phyloP scores from a whole-genome alignment of 306 rosid genomes.

The Leucaena leucocephala region DNA sequence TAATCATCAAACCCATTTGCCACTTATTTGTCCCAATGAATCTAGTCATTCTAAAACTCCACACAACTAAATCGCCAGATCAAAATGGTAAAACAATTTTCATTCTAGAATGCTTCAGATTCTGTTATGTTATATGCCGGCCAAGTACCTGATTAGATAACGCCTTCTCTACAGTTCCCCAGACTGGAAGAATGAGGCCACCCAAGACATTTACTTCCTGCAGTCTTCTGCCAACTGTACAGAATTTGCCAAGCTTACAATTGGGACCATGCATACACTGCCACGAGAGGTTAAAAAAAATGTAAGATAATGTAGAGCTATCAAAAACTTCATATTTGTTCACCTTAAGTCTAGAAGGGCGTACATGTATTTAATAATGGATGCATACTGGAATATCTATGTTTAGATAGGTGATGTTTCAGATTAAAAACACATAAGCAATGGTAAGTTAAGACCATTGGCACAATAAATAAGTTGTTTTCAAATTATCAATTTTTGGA shows the following conservation, averaged over 20 bases:
- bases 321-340: conserved; percentile 9
- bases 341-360: background rate
- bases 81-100: conserved; percentile 16
- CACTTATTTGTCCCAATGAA: conserved; percentile 1
- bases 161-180: conserved; percentile 95
- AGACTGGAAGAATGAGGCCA: conserved; percentile 96
- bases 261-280: conserved; percentile 99
- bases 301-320: conserved; percentile 16
- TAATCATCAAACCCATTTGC: conserved; percentile 13
- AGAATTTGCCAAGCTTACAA: conserved; percentile 84
- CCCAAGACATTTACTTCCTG: conserved; percentile 98
- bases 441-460: background rate
- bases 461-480: conserved; percentile 1
- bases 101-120: conserved; percentile 25
- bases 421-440: conserved; percentile 6
- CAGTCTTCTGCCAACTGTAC: conserved; percentile 93
- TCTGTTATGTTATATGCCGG: conserved; percentile 14
- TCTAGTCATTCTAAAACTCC: background rate
- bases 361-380: background rate
- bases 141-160: conserved; percentile 84
- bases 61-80: conserved; percentile 24
- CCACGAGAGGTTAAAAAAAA: conserved; percentile 33
- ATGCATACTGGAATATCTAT: conserved; percentile 16
- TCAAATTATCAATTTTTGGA: background rate
- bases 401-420: background rate